Conservation (phyloP, 768 basidiomycete genomes). For the Lepiota subincarnata region DNA sequence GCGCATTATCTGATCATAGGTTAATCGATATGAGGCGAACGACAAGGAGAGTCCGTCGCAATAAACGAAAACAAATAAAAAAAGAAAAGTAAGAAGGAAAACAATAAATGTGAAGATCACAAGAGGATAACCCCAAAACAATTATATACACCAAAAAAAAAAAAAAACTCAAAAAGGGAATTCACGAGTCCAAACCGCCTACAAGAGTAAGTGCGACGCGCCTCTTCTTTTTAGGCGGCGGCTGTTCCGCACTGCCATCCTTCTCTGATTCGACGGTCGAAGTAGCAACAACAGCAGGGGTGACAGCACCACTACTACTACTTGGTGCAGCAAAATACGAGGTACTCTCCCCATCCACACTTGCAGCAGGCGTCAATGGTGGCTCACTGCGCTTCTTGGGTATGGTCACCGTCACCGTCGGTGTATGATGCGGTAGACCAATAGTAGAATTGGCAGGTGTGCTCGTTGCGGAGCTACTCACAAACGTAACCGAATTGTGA, state of each 20-base stretch:
- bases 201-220: constrained; percentile 73
- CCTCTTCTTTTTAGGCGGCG: constrained; percentile 83
- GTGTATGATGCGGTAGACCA: constrained; percentile 17
- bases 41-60: not conserved
- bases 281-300: constrained; percentile 9
- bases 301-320: not conserved
- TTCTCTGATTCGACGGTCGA: constrained; percentile 7
- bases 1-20: not conserved
- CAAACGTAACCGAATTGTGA: constrained; percentile 66
- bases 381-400: constrained; percentile 39
- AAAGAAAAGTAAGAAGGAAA: not conserved
- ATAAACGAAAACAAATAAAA: not conserved
- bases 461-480: constrained; percentile 30
- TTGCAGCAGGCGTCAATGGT: constrained; percentile 45
- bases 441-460: constrained; percentile 22
- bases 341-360: constrained; percentile 39
- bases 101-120: not conserved
- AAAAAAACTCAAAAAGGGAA: not conserved
- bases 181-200: constrained; percentile 47
- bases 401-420: constrained; percentile 19
- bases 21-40: not conserved
- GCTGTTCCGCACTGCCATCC: constrained; percentile 24
- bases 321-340: constrained; percentile 13
- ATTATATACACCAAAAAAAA: not conserved
- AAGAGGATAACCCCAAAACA: not conserved